phyloP scores from a whole-genome alignment of 495 filamentous ascomycete species.

The Xylaria cubensis region DNA sequence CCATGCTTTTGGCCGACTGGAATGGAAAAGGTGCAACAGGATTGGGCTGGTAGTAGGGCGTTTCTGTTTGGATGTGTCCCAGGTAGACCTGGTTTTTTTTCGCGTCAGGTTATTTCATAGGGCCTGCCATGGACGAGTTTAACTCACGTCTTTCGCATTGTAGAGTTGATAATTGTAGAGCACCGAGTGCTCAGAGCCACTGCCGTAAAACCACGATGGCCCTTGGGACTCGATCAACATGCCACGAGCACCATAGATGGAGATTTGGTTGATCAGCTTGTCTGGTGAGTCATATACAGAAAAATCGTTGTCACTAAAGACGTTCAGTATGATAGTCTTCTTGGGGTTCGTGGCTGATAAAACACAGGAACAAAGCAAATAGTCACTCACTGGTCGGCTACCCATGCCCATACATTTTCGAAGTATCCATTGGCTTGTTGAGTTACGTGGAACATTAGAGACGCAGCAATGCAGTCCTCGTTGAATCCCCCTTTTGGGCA shows the following conservation, averaged over 20 bases:
- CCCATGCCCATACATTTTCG: too few relatives aligned
- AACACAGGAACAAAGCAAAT: too few relatives aligned
- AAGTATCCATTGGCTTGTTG: too few relatives aligned
- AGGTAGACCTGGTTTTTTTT: neutral
- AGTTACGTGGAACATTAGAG: constrained; percentile 39
- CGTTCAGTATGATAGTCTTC: too few relatives aligned
- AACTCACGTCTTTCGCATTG: neutral
- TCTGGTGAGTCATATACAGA: too few relatives aligned
- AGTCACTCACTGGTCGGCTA: too few relatives aligned
- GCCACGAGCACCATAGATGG: constrained; percentile 74
- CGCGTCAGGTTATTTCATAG: too few relatives aligned
- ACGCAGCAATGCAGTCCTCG: constrained; percentile 57
- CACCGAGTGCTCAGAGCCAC: constrained; percentile 31
- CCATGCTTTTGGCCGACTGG: too few relatives aligned
- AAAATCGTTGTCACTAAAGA: too few relatives aligned
- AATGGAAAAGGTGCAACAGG: neutral
- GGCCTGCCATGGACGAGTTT: too few relatives aligned
- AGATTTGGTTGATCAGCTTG: too few relatives aligned
- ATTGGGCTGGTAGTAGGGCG: neutral
- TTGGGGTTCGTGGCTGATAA: too few relatives aligned
- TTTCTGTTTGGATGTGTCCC: neutral
- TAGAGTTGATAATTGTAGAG: neutral
- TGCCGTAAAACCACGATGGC: constrained; percentile 72
- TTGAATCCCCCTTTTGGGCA: constrained; percentile 57
- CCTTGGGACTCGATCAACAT: constrained; percentile 71